phyloP scores from a whole-genome alignment of 108 stramenopile species.

The Nitzschia sp. region DNA sequence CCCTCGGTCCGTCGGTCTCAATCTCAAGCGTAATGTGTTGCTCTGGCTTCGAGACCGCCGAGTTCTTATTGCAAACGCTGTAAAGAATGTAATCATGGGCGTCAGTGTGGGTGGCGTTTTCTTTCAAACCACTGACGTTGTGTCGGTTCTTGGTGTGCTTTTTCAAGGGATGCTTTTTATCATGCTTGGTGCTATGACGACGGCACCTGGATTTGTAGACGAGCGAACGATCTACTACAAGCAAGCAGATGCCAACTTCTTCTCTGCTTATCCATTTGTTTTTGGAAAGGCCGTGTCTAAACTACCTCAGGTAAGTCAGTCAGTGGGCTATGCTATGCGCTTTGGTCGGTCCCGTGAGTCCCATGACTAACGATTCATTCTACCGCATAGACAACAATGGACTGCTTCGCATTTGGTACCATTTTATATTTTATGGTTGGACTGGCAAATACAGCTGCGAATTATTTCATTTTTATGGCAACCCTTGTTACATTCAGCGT shows the following conservation, averaged over 20 bases:
- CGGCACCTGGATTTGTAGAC: constrained; percentile 69
- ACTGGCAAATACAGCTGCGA: constrained; percentile 33
- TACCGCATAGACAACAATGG: constrained; percentile 46
- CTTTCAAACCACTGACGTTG: constrained; percentile 50
- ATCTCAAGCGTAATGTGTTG: constrained; percentile 48
- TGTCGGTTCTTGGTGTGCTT: constrained; percentile 48
- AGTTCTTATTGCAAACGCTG: constrained; percentile 48
- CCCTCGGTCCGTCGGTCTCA: constrained; percentile 37
- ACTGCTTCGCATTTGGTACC: constrained; percentile 68
- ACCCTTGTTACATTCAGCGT: constrained; percentile 46
- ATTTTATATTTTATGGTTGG: constrained; percentile 75
- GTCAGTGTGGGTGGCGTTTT: constrained; percentile 75
- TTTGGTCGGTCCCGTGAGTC: neutral
- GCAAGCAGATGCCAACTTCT: constrained; percentile 84
- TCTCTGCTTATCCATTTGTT: constrained; percentile 61
- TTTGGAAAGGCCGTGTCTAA: constrained; percentile 59
- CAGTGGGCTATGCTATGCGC: neutral
- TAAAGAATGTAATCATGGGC: constrained; percentile 69
- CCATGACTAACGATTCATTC: constrained; percentile 5
- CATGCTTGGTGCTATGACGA: constrained; percentile 73
- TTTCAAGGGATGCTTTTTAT: constrained; percentile 73
- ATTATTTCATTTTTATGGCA: constrained; percentile 45
- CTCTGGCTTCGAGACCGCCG: constrained; percentile 64
- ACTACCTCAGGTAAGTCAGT: constrained; percentile 46
- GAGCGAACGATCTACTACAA: constrained; percentile 85